Conservation (phyloP, 495 filamentous ascomycete species). For the Neurospora sp. region DNA sequence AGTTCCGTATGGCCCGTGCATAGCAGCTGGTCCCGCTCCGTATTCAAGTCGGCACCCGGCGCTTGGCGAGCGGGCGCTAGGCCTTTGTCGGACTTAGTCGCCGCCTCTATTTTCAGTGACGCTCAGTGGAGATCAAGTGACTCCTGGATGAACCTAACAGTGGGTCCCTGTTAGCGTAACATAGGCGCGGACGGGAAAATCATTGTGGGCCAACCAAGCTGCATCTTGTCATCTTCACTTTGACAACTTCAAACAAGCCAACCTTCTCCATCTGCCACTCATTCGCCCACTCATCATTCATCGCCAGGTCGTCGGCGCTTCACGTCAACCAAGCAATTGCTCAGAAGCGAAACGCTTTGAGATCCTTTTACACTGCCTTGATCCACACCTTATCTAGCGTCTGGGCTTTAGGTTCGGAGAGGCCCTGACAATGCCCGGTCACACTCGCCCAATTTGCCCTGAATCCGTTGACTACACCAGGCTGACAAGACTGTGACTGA, state of each 20-base stretch:
- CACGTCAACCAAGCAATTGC: constrained; percentile 16
- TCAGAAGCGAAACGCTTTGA: constrained; percentile 6
- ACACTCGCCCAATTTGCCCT: neutral
- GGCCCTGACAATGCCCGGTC: neutral
- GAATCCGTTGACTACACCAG: neutral
- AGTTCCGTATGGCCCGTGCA: neutral
- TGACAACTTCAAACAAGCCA: neutral
- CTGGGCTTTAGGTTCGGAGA: neutral
- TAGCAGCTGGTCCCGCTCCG: neutral
- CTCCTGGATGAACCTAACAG: neutral
- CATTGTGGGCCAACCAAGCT: neutral
- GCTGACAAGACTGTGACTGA: neutral
- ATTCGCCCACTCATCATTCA: neutral
- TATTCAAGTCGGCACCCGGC: neutral
- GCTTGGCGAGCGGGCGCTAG: neutral
- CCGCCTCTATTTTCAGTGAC: neutral
- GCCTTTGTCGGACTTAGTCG: neutral
- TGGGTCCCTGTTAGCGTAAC: neutral
- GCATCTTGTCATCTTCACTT: neutral
- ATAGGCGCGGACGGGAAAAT: neutral
- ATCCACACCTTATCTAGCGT: neutral
- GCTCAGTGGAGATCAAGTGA: neutral
- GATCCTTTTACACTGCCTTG: constrained; percentile 20
- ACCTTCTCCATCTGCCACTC: neutral
- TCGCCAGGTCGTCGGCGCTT: constrained; percentile 8